Percentiles rank a stretch among this genome's conserved stretches.
Evolutionary conservation across 805 yeast species (phyloP).

Genomic region (Candida endomychidarum): DNA sequence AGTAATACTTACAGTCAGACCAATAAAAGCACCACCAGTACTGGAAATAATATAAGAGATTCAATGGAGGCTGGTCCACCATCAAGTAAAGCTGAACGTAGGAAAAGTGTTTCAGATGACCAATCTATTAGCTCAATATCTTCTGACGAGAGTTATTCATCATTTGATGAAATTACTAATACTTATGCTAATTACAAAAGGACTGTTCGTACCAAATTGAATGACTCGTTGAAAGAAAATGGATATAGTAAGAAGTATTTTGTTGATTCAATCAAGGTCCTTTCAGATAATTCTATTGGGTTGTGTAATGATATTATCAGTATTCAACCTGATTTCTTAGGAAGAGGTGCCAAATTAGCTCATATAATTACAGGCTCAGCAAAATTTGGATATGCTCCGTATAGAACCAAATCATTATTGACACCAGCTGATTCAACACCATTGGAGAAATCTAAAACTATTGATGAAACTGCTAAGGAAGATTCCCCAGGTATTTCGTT

Average conservation of each 20-base stretch:
- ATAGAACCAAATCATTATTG: conserved; percentile 42
- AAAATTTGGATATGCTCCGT: conserved; percentile 38
- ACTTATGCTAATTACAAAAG: conserved; percentile 30
- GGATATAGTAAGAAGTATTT: conserved; percentile 29
- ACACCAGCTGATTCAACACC: conserved; percentile 25
- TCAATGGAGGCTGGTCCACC: not conserved
- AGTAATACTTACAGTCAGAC: not conserved
- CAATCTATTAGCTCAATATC: conserved; percentile 19
- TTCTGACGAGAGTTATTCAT: conserved; percentile 34
- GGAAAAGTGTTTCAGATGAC: not conserved
- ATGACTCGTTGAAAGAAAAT: conserved; percentile 9
- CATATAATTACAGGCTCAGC: conserved; percentile 43
- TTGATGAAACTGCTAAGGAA: not conserved
- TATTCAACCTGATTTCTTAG: conserved; percentile 39
- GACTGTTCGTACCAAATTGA: conserved; percentile 19
- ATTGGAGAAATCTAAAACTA: conserved; percentile 11
- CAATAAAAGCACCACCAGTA: not conserved
- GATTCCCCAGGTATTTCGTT: conserved; percentile 19
- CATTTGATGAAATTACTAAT: conserved; percentile 40
- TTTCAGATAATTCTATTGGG: conserved; percentile 35
- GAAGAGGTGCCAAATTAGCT: conserved; percentile 43
- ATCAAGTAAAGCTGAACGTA: not conserved
- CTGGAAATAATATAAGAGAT: not conserved
- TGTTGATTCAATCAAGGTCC: conserved; percentile 23
- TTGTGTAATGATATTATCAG: conserved; percentile 37